Evolutionary conservation across 2,329 filamentous ascomycete species (phyloP), one percentile per base, ranked within the genome.

Genomic region (Ophiocordyceps robertsii): DNA sequence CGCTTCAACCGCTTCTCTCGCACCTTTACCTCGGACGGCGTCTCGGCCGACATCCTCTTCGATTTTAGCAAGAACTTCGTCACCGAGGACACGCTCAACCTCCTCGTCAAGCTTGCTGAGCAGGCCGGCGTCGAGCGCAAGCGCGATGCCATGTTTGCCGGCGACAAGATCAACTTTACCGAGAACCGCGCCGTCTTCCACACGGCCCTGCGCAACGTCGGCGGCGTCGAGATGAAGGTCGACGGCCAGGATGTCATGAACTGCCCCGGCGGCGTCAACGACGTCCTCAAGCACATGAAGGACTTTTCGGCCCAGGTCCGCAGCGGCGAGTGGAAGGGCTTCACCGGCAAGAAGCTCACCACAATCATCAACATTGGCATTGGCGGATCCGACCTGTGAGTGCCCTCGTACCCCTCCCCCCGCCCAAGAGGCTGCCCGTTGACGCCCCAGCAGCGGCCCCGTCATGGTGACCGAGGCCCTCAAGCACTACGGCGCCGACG

Each of bases 1-100:
- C 87, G 92, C 49, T 96, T 95, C 72, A 67, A 82, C 58, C 94
- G 92, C 68, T 89, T 95, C 71, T 84, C 80, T 61, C 84, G 81
- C 62, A 86, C 77, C 57, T 95, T 96, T 66, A 70, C 75, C 54
- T 88, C 93, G 66, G 71, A 80, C 29, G 89, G 75, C 42, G 81
- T 84, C 52, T 85, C 93, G 57, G 81, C 79, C 53, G 87, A 95
- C 51, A 92, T 93, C 57, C 77, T 98, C 49, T 98, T 96, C 66
- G 92, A 98, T 67, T 98, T 95, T 70, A 92, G 84, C 72, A 98
- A 98, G 80, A 98, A 98, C 77, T 89, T 98, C 66, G 65, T 96
- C 56, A 92, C 84, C 48, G 85, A 95, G 53, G 89, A 96, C 68
- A 96, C 90, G 5, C 72, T 96, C 41, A 73, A 82, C 51, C 75